Percentiles rank a stretch among this genome's conserved stretches.
These are phyloP conservation scores for Gloeophyllum trabeum DNA, from an alignment of 768 basidiomycete genomes.

Conservation along the genomic window DNA sequence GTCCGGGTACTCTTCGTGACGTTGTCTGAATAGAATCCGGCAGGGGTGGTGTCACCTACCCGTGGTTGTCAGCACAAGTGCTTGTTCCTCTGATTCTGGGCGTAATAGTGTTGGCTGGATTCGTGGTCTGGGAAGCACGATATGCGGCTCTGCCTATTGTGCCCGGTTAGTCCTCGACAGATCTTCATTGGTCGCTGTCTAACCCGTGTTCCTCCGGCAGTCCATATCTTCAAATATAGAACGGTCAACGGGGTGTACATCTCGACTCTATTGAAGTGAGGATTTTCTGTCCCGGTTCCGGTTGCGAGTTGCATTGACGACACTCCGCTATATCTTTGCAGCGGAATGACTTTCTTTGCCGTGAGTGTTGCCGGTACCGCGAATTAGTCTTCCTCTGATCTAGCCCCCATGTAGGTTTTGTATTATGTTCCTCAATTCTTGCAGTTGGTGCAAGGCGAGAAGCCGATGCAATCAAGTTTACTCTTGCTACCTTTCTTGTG, in stretches of 20 bases:
- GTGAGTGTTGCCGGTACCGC: constrained; percentile 1
- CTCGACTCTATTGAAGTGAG: constrained; percentile 14
- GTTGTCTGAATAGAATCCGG: neutral
- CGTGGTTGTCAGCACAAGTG: neutral
- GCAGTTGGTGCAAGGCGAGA: constrained; percentile 25
- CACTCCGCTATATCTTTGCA: neutral
- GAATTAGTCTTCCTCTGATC: constrained; percentile 6
- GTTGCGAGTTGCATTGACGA: neutral
- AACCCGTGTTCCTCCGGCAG: no score
- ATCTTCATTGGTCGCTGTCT: neutral
- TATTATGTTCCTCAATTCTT: constrained; percentile 29
- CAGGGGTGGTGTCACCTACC: neutral
- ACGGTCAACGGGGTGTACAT: constrained; percentile 22
- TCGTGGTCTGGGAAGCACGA: constrained; percentile 9
- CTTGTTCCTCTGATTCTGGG: neutral
- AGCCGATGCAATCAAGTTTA: constrained; percentile 25
- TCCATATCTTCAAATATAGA: constrained; percentile 21
- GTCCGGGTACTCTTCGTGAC: neutral
- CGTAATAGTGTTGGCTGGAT: neutral
- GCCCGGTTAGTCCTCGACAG: constrained; percentile 2
- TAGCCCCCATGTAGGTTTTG: constrained; percentile 3
- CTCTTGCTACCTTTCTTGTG: constrained; percentile 27
- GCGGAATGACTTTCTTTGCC: constrained; percentile 12
- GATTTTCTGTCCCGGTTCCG: constrained; percentile 7
- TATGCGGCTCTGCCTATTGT: constrained; percentile 8